Evolutionary conservation across 2,329 filamentous ascomycete genomes (phyloP), one percentile per base, ranked within the genome.

Genomic region (Pseudocercospora fijiensis): DNA sequence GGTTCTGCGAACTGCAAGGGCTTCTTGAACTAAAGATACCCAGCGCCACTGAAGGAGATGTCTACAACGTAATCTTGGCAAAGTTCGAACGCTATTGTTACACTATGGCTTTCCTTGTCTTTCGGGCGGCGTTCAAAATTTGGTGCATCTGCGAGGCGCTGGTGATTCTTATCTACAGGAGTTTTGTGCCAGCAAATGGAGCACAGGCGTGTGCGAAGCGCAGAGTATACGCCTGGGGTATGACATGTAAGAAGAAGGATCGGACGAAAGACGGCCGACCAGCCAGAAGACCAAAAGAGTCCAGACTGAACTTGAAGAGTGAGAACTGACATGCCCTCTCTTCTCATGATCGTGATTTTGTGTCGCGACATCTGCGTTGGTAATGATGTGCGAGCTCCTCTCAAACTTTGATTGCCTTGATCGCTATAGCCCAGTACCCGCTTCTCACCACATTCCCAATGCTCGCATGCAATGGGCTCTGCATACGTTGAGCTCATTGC

Each of bases 1-100:
- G 95, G 95, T 65, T 97, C 94, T 49, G 88, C 93, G 28, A 92
- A 92, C 55, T 99, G 95, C 83, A 99, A 99, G 83, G 95, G 95
- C 68, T 99, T 98, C 83, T 91, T 99, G 79, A 99, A 99, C 80
- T 99, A 84, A 51, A 56, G 49, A 53, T 53, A 53, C 49, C 49
- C 22, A 26, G 26, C 18, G 49, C 49, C 49, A 30, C 11, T 4
- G 26, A 16, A n/a, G 49, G 20, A 53, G 18, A 53, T 53, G 49
- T 24, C 26, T 18, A 7, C 4, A 26, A 53, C 49, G 22, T 53
- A 53, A 53, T 53, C 22, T 53, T 53, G 49, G 49, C 22, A 28
- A n/a, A 26, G 20, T 26, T 18, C 24, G 20, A 26, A 22, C 45
- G 45, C 24, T 26, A 53, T 53, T 53, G 24, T 30, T 28, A 53